Percentiles rank a stretch among this genome's conserved stretches.
These are phyloP conservation scores for Trichoderma citrinoviride DNA, from an alignment of 2,329 filamentous ascomycete species.

Conservation along the genomic window DNA sequence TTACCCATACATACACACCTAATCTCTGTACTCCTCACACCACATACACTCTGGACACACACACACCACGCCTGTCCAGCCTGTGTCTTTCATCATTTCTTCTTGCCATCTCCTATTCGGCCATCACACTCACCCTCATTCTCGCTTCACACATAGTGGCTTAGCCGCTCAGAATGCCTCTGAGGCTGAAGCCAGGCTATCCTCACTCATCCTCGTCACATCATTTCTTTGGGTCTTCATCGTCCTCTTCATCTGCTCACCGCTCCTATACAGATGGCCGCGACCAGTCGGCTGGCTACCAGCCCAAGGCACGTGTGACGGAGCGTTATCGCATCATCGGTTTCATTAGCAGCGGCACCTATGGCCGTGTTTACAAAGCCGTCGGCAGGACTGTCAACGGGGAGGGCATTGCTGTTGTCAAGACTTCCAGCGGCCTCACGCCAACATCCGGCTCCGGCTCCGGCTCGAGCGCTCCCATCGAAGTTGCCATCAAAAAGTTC, in stretches of 20 bases:
- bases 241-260: slow-evolving; percentile 36
- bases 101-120: neutral
- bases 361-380: slow-evolving; percentile 97
- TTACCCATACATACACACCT: neutral
- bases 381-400: slow-evolving; percentile 52
- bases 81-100: neutral
- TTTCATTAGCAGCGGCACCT: slow-evolving; percentile 97
- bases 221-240: slow-evolving; percentile 21
- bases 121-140: slow-evolving; percentile 13
- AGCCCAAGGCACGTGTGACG: slow-evolving; percentile 80
- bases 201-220: slow-evolving; percentile 27
- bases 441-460: slow-evolving; percentile 40
- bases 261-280: slow-evolving; percentile 46
- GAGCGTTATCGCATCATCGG: slow-evolving; percentile 96
- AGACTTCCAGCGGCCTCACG: slow-evolving; percentile 41
- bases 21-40: neutral
- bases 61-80: neutral
- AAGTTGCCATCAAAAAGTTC: slow-evolving; percentile 99
- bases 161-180: slow-evolving; percentile 32
- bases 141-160: neutral
- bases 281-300: slow-evolving; percentile 56
- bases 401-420: slow-evolving; percentile 3
- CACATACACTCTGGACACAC: neutral
- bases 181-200: slow-evolving; percentile 34
- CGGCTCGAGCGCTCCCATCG: slow-evolving; percentile 34